Conservation (phyloP, 148 eudicot species). For the Suaeda aralocaspica region DNA sequence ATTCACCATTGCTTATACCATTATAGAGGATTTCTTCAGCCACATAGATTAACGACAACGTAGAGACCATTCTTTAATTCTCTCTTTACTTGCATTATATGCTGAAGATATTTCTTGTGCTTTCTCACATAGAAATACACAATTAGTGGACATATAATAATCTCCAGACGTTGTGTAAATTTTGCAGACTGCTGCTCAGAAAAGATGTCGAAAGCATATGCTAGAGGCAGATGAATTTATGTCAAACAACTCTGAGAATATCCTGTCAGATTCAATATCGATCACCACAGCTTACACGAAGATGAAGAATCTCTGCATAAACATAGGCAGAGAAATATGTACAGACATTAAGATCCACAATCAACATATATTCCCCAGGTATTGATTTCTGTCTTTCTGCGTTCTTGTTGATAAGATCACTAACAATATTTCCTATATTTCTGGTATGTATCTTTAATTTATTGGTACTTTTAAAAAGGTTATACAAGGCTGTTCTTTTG, state of each 20-base stretch:
- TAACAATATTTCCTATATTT: background rate
- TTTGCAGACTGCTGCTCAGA: constrained; percentile 68
- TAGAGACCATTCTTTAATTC: background rate
- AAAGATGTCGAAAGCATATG: constrained; percentile 81
- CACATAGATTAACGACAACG: no score
- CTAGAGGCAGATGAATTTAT: constrained; percentile 78
- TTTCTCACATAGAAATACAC: background rate
- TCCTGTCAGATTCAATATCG: constrained; percentile 60
- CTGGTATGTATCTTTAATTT: no score
- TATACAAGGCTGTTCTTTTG: no score
- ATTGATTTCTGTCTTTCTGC: background rate
- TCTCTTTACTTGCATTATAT: background rate
- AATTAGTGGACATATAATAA: background rate
- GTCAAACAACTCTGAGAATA: constrained; percentile 55
- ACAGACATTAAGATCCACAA: constrained; percentile 77
- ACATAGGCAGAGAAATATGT: constrained; percentile 59
- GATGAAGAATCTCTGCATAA: constrained; percentile 70
- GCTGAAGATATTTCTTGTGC: no score
- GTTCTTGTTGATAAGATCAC: background rate
- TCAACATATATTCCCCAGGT: constrained; percentile 82
- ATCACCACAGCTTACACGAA: constrained; percentile 74
- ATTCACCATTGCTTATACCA: background rate
- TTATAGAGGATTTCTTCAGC: background rate
- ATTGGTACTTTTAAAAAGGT: no score
- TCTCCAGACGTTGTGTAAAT: background rate